These are phyloP conservation scores for Fusarium sp. DNA, from an alignment of 2,329 filamentous ascomycete species.

Conservation along the genomic window DNA sequence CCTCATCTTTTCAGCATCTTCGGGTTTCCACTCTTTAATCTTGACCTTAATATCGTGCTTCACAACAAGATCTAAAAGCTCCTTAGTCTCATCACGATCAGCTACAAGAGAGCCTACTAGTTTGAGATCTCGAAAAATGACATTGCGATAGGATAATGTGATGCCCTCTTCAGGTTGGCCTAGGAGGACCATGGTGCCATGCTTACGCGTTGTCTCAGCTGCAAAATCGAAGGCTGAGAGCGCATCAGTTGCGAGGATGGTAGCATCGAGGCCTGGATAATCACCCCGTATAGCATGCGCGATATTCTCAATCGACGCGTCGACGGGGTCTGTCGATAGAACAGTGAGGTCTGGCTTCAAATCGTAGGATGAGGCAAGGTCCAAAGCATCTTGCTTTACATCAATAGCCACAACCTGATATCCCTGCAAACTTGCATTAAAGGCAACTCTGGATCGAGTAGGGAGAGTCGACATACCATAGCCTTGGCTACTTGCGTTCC, in stretches of 20 bases:
- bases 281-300: accelerated
- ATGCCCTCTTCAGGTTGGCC: slow-evolving; percentile 20
- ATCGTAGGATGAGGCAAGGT: slow-evolving; percentile 7
- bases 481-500: slow-evolving; percentile 13
- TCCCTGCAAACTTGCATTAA: neutral
- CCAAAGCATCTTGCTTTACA: slow-evolving; percentile 1
- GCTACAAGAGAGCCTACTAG: neutral
- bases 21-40: slow-evolving; percentile 20
- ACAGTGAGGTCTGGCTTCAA: slow-evolving; percentile 14
- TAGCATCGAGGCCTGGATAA: slow-evolving; percentile 11
- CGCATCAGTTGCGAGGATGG: slow-evolving; percentile 6
- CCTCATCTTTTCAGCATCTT: slow-evolving; percentile 19
- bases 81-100: neutral
- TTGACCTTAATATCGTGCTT: slow-evolving; percentile 14
- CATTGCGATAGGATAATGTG: slow-evolving; percentile 4
- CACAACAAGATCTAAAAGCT: slow-evolving; percentile 1
- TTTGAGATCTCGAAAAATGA: slow-evolving; percentile 10
- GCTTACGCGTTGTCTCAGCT: slow-evolving; percentile 14
- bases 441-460: accelerated
- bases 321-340: neutral
- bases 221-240: slow-evolving; percentile 12
- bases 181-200: slow-evolving; percentile 18
- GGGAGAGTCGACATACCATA: neutral
- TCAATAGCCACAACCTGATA: slow-evolving; percentile 23
- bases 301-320: neutral